Conservation (phyloP, 306 rosid species). For the Canavalia ensiformis region DNA sequence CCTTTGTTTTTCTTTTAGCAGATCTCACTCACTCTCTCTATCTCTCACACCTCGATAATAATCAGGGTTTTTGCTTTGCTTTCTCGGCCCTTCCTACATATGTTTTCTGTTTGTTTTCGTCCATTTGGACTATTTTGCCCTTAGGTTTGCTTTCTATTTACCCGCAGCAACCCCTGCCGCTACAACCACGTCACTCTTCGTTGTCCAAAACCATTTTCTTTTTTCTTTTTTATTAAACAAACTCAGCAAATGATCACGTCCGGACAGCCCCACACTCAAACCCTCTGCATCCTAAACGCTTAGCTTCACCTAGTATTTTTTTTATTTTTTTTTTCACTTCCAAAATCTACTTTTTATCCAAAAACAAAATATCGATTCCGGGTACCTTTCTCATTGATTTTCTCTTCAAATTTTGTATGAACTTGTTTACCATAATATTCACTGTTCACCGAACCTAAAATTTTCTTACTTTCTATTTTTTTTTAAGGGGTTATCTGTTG, state of each 20-base stretch:
- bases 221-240: not conserved
- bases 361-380: not conserved
- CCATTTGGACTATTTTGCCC: conserved; percentile 51
- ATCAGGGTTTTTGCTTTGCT: conserved; percentile 65
- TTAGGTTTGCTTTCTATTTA: conserved; percentile 36
- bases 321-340: too few species aligned
- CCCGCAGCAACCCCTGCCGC: conserved; percentile 52
- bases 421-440: conserved; percentile 2
- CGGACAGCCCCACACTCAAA: conserved; percentile 20
- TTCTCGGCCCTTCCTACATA: conserved; percentile 62
- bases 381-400: not conserved
- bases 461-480: not conserved
- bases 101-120: conserved; percentile 18
- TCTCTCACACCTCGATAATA: conserved; percentile 60
- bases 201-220: conserved; percentile 43
- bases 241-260: conserved; percentile 11
- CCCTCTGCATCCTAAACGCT: conserved; percentile 9
- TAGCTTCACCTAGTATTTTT: too few species aligned
- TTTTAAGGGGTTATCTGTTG: not conserved
- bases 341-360: not conserved
- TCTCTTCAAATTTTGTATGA: not conserved
- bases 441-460: not conserved
- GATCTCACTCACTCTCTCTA: conserved; percentile 59
- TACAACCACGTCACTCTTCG: conserved; percentile 51
- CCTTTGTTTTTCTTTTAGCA: conserved; percentile 44